Conservation (phyloP, 2,329 filamentous ascomycete genomes). For the Paradendryphiella salina region DNA sequence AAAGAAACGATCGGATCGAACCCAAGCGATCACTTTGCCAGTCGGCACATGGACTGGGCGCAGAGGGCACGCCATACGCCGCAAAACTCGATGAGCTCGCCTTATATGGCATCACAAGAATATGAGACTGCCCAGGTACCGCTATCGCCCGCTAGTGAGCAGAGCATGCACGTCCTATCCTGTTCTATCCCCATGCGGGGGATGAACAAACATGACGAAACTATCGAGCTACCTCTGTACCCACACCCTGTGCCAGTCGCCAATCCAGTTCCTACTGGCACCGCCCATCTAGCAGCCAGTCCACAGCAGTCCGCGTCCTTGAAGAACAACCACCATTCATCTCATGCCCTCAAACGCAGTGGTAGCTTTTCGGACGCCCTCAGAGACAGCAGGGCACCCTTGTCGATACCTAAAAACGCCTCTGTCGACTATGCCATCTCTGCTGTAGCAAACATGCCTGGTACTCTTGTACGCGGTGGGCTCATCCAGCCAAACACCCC, state of each 20-base stretch:
- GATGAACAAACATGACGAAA: constrained; percentile 39
- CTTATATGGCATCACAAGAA: constrained; percentile 41
- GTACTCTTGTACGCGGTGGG: constrained; percentile 85
- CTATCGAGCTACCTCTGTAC: constrained; percentile 47
- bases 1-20: constrained; percentile 45
- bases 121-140: constrained; percentile 43
- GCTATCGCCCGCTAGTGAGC: constrained; percentile 52
- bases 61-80: constrained; percentile 43
- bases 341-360: constrained; percentile 72
- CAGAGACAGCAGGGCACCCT: constrained; percentile 65
- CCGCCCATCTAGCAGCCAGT: constrained; percentile 35
- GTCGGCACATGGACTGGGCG: constrained; percentile 47
- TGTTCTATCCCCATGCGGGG: constrained; percentile 61
- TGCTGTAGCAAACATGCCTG: constrained; percentile 69
- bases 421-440: constrained; percentile 52
- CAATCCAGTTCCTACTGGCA: constrained; percentile 35
- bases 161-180: constrained; percentile 61
- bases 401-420: constrained; percentile 54
- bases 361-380: constrained; percentile 86
- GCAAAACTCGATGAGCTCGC: constrained; percentile 44
- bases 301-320: constrained; percentile 34
- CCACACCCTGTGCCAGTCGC: constrained; percentile 45
- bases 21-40: constrained; percentile 46
- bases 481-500: constrained; percentile 80
- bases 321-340: constrained; percentile 33